Evolutionary conservation across 2,329 filamentous ascomycete species (phyloP).

Genomic region (Neoscytalidium dimidiatum): DNA sequence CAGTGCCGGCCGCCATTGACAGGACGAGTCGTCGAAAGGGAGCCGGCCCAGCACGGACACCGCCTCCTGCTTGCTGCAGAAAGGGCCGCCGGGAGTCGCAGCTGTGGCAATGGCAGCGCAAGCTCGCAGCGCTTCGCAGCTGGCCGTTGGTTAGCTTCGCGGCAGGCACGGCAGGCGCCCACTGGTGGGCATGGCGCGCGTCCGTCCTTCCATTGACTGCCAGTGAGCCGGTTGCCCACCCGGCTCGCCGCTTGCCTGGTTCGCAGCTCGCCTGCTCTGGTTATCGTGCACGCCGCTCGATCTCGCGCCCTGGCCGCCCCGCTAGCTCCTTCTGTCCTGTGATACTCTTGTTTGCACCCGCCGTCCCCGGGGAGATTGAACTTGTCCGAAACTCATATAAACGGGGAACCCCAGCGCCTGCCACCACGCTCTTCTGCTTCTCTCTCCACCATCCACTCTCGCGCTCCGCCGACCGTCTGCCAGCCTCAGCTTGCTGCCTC

Average conservation of each 20-base stretch:
- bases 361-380: constrained; percentile 17
- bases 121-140: background rate
- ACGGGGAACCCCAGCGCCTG: constrained; percentile 7
- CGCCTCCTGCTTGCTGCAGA: background rate
- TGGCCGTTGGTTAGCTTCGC: background rate
- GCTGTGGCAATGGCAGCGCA: background rate
- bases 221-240: background rate
- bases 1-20: background rate
- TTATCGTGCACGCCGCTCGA: constrained; percentile 11
- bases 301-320: constrained; percentile 5
- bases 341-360: constrained; percentile 19
- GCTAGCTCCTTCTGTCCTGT: constrained; percentile 21
- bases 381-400: constrained; percentile 19
- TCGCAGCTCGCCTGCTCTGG: constrained; percentile 1
- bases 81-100: background rate
- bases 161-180: background rate
- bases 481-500: background rate
- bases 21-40: background rate
- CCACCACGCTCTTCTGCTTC: constrained; percentile 1
- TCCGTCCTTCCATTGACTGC: background rate
- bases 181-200: background rate
- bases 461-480: background rate
- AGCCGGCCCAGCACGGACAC: constrained; percentile 5
- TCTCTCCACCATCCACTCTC: constrained; percentile 12
- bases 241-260: background rate